Conservation (phyloP, 2,329 filamentous ascomycete genomes). For the Fusarium solani-melongenae region DNA sequence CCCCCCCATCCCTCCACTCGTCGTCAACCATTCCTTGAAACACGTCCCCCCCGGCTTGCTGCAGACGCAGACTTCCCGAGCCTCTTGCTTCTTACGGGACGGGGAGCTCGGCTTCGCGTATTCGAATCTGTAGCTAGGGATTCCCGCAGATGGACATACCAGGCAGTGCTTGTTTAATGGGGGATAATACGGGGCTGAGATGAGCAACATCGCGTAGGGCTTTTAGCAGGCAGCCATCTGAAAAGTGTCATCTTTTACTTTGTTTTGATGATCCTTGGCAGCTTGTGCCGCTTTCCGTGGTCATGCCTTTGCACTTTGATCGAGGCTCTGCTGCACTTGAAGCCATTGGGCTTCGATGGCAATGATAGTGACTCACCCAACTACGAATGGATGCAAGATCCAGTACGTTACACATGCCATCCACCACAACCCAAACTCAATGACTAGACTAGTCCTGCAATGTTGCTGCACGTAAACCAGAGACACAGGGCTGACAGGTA, state of each 20-base stretch:
- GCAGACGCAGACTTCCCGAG: slow-evolving; percentile 21
- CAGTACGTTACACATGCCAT: slow-evolving; percentile 5
- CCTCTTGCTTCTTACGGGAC: slow-evolving; percentile 13
- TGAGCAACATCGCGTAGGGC: not conserved
- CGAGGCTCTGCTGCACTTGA: slow-evolving; percentile 15
- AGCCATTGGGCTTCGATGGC: not conserved
- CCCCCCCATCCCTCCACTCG: slow-evolving; percentile 4
- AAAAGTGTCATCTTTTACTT: not conserved
- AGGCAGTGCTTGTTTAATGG: slow-evolving; percentile 25
- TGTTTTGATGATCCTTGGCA: not conserved
- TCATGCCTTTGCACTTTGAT: slow-evolving; percentile 7
- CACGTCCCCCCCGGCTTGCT: slow-evolving; percentile 16
- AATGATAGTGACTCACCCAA: slow-evolving; percentile 29
- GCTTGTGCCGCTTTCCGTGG: not conserved
- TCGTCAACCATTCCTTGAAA: slow-evolving; percentile 3
- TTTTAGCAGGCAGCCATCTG: slow-evolving; percentile 11
- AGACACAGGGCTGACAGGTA: slow-evolving; percentile 21
- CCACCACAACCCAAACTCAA: slow-evolving; percentile 1
- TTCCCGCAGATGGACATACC: slow-evolving; percentile 19
- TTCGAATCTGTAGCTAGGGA: slow-evolving; percentile 19
- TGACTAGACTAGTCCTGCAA: not conserved
- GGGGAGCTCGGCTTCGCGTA: slow-evolving; percentile 26
- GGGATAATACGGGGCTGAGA: not conserved
- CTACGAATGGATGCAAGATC: slow-evolving; percentile 4
- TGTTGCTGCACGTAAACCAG: slow-evolving; percentile 22